Conservation (phyloP, 371 early-diverging fungal genomes). For the Rhizopus sp. region DNA sequence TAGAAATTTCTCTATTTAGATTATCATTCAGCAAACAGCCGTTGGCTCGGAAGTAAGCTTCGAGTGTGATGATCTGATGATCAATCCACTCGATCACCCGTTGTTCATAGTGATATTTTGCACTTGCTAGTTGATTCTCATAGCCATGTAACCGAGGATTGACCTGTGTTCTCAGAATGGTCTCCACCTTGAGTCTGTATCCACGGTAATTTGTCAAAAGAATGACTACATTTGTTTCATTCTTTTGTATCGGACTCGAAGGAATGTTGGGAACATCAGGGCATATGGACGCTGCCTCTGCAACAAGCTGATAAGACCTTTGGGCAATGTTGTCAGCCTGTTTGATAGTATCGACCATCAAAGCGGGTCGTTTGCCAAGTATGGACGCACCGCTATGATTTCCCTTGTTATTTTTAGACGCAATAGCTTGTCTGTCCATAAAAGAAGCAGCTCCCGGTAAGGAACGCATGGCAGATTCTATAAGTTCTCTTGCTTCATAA, state of each 20-base stretch:
- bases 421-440: conserved; percentile 42
- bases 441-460: conserved; percentile 45
- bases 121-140: conserved; percentile 32
- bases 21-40: conserved; percentile 32
- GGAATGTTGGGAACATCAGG: conserved; percentile 36
- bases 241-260: conserved; percentile 7
- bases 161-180: conserved; percentile 36
- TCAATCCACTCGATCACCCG: conserved; percentile 49
- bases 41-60: conserved; percentile 34
- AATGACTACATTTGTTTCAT: conserved; percentile 6
- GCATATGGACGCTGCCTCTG: conserved; percentile 28
- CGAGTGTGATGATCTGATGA: conserved; percentile 39
- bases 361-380: conserved; percentile 6
- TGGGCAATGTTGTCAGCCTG: conserved; percentile 33
- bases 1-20: conserved; percentile 38
- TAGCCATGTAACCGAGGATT: conserved; percentile 40
- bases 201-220: conserved; percentile 39
- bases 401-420: conserved; percentile 6
- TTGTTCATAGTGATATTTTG: conserved; percentile 41
- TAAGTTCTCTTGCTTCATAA: conserved; percentile 38
- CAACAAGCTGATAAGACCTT: conserved; percentile 23
- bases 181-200: conserved; percentile 41
- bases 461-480: conserved; percentile 46
- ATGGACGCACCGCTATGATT: conserved; percentile 3
- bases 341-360: conserved; percentile 10